Base-by-base conservation (phyloP, 768 basidiomycete species). In the Coprinopsis sp. region DNA sequence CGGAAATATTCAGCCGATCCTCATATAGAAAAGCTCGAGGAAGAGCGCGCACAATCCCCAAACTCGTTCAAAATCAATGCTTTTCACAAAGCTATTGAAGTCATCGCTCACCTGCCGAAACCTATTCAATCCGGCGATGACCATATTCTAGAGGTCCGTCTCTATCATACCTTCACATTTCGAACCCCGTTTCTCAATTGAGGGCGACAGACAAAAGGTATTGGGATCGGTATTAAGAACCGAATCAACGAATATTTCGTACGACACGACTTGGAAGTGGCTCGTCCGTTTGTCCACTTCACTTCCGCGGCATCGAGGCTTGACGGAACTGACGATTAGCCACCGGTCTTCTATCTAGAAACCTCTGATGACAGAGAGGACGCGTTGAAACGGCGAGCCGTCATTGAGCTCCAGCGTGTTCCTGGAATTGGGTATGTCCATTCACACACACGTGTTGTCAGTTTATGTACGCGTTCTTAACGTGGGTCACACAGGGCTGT, bases 21-120 rank as follows among this genome's bases (percentile, higher is more conserved):
- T n/a, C n/a, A n/a, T n/a, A n/a, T 22, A 72, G 78, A 71, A 56
- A 67, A 70, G 58, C 57, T 70, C 37, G 67, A 70, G 14, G 78
- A 79, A 51, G 62, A 67, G n/a, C 37, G 52, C 6, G 64, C 63
- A 11, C 47, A 55, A 14, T 47, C 47, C 12, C 46, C 63, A n/a
- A 80, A 78, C 49, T 49, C 50, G 4, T 79, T 67, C 64, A 79
- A 77, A 63, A 59, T 79, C 14, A 66, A 69, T 44, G 75, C 78
- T 18, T 80, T 75, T 51, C 60, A 63, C 34, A 68, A 60, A 46
- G 79, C 79, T 3, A 77, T 81, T 44, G 61, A 59, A 6, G 62
- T 61, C 24, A 65, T 81, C 34, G 51, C 61, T 23, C 52, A 61
- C 30, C 53, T 78, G 2, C 58, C 72, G 14, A 58, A 67, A 46